Evolutionary conservation across 306 rosid species (phyloP).

Genomic region (Citrullus amarus): DNA sequence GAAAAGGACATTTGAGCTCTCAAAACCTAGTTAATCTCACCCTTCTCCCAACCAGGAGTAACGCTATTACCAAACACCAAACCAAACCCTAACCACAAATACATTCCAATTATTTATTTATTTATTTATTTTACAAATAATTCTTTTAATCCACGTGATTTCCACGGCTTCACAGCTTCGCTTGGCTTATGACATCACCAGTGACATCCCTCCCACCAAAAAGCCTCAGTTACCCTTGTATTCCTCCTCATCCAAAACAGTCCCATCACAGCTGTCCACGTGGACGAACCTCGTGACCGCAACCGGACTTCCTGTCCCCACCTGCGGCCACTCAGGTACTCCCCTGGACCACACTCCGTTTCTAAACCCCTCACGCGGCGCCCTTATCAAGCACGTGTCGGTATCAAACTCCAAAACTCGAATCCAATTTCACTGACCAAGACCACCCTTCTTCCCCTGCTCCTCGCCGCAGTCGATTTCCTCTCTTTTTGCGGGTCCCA

Average conservation of each 20-base stretch:
- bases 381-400: slow-evolving; percentile 7
- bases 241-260: slow-evolving; percentile 10
- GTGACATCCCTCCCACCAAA: neutral
- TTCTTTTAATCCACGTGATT: neutral
- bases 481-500: neutral
- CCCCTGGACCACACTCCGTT: neutral
- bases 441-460: neutral
- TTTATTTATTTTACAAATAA: neutral
- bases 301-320: neutral
- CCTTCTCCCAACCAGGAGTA: neutral
- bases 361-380: neutral
- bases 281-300: neutral
- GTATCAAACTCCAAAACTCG: neutral
- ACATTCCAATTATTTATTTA: neutral
- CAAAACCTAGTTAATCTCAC: neutral
- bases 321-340: neutral
- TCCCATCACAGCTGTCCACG: neutral
- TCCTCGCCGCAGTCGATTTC: neutral
- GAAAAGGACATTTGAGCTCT: neutral
- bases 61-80: neutral
- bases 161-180: neutral
- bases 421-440: neutral
- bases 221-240: neutral
- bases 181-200: neutral
- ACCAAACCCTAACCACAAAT: slow-evolving; percentile 11